These are phyloP conservation scores for Chaetomium tenue DNA, from an alignment of 495 filamentous ascomycete species.

Conservation along the genomic window DNA sequence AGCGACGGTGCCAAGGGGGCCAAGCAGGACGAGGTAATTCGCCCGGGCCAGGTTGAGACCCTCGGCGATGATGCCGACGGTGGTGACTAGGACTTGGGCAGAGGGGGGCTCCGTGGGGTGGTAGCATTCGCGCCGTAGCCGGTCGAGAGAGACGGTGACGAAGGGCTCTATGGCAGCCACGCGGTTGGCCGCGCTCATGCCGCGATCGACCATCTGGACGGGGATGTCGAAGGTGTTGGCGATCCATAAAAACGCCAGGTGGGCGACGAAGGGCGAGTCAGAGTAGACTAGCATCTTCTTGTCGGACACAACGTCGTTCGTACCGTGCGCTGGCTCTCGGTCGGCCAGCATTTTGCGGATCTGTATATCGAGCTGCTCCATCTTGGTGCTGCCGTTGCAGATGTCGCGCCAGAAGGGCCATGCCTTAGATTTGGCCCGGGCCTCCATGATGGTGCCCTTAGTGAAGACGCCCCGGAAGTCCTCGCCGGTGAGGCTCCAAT, in stretches of 20 bases:
- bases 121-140: slow-evolving; percentile 7
- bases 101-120: slow-evolving; percentile 5
- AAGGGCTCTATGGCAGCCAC: slow-evolving; percentile 11
- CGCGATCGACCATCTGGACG: slow-evolving; percentile 13
- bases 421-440: slow-evolving; percentile 7
- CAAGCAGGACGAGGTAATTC: slow-evolving; percentile 11
- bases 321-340: slow-evolving; percentile 6
- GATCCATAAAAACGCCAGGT: slow-evolving; percentile 13
- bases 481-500: slow-evolving; percentile 2
- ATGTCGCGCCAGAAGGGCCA: slow-evolving; percentile 6
- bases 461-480: slow-evolving; percentile 5
- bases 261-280: slow-evolving; percentile 9
- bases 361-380: slow-evolving; percentile 8
- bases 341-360: slow-evolving; percentile 11
- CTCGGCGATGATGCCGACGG: slow-evolving; percentile 1
- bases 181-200: slow-evolving; percentile 11
- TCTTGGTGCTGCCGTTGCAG: slow-evolving; percentile 10
- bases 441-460: slow-evolving; percentile 4
- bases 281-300: slow-evolving; percentile 13
- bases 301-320: slow-evolving; percentile 7
- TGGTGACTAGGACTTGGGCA: slow-evolving; percentile 9
- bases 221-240: slow-evolving; percentile 10
- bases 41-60: no score
- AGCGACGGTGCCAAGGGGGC: slow-evolving; percentile 11
- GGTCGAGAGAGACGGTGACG: slow-evolving; percentile 10